A percentile compares a stretch with the other conserved stretches of the same genome.
Conservation (phyloP, 768 basidiomycete genomes). For the Tricholoma hemisulphureum region DNA sequence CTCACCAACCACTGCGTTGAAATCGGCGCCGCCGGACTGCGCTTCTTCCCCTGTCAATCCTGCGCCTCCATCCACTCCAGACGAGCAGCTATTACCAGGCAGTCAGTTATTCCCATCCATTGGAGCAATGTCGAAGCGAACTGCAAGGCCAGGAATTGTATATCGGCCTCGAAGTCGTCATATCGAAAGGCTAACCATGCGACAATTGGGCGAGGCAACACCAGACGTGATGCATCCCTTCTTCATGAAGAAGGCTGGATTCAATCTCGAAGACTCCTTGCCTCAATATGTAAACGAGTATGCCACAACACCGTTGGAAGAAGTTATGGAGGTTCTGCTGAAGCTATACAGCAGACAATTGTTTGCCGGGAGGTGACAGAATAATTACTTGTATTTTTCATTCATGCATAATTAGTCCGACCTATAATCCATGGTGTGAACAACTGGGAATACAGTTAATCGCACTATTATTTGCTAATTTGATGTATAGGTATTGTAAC, state of each 20-base stretch:
- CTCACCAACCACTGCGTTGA: slow-evolving; percentile 27
- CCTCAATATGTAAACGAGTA: slow-evolving; percentile 88
- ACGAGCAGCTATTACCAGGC: slow-evolving; percentile 3
- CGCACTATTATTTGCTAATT: background rate
- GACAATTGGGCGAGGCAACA: slow-evolving; percentile 85
- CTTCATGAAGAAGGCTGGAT: slow-evolving; percentile 82
- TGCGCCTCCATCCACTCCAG: slow-evolving; percentile 14
- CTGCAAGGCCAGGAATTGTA: slow-evolving; percentile 34
- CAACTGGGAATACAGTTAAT: background rate
- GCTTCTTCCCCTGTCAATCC: slow-evolving; percentile 19
- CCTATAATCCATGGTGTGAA: background rate
- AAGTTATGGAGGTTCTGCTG: slow-evolving; percentile 78
- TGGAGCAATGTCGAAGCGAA: slow-evolving; percentile 3
- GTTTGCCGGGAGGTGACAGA: slow-evolving; percentile 28
- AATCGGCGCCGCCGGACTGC: slow-evolving; percentile 15
- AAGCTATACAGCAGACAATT: slow-evolving; percentile 78
- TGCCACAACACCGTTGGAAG: slow-evolving; percentile 77
- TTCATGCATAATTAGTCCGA: background rate
- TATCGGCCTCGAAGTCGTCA: slow-evolving; percentile 60
- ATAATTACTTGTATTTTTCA: slow-evolving; percentile 1
- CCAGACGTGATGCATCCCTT: slow-evolving; percentile 87
- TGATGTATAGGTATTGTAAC: background rate
- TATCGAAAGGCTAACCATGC: slow-evolving; percentile 80
- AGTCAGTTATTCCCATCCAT: slow-evolving; percentile 13
- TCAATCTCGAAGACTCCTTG: slow-evolving; percentile 80